phyloP scores from a whole-genome alignment of 2,329 filamentous ascomycete species.

The Aspergillus ustus region DNA sequence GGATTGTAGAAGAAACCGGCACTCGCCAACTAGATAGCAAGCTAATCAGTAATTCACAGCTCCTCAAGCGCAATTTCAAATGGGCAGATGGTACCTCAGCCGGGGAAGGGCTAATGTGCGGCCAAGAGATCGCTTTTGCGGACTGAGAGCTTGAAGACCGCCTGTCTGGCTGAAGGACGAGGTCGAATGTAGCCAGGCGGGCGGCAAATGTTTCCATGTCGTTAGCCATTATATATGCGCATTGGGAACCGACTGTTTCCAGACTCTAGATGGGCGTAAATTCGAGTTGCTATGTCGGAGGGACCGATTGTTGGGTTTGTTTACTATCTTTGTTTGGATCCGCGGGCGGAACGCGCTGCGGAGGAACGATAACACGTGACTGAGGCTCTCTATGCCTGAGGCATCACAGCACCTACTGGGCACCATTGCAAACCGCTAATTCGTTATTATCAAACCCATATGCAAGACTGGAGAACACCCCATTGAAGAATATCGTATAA shows the following conservation, averaged over 20 bases:
- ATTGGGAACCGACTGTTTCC: slow-evolving; percentile 13
- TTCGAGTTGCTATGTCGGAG: not conserved
- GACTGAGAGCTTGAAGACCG: slow-evolving; percentile 69
- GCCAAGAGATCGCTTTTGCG: slow-evolving; percentile 70
- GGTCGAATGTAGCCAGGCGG: slow-evolving; percentile 80
- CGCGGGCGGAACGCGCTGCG: slow-evolving; percentile 26
- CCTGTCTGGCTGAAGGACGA: slow-evolving; percentile 64
- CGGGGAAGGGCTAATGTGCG: slow-evolving; percentile 70
- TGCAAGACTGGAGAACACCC: slow-evolving; percentile 25
- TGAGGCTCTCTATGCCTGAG: not conserved
- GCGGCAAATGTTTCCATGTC: slow-evolving; percentile 69
- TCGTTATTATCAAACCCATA: slow-evolving; percentile 24
- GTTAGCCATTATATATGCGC: slow-evolving; percentile 31
- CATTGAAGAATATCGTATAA: slow-evolving; percentile 24
- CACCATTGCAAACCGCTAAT: too few relatives aligned
- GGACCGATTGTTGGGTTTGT: slow-evolving; percentile 19
- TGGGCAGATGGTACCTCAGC: slow-evolving; percentile 58
- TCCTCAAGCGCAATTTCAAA: slow-evolving; percentile 17
- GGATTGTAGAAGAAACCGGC: slow-evolving; percentile 93
- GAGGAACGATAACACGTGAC: slow-evolving; percentile 26
- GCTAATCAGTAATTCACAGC: slow-evolving; percentile 4
- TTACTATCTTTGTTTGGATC: slow-evolving; percentile 31
- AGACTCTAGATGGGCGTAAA: not conserved
- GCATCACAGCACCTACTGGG: not conserved
- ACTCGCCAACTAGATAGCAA: slow-evolving; percentile 70